These are phyloP conservation scores for Aspergillus transmontanensis DNA, from an alignment of 2,329 filamentous ascomycete genomes.

Conservation along the genomic window DNA sequence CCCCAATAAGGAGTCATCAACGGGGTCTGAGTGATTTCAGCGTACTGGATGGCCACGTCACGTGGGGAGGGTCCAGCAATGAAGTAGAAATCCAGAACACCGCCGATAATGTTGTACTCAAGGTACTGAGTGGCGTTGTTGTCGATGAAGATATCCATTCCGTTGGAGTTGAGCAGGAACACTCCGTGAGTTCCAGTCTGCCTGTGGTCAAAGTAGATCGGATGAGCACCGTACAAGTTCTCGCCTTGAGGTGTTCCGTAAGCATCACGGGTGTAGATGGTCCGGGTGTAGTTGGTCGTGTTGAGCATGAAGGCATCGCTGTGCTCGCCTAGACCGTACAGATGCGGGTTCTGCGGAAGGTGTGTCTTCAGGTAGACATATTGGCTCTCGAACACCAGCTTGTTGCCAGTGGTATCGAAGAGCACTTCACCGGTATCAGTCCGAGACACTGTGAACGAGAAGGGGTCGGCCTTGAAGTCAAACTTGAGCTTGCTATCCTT, in stretches of 20 bases:
- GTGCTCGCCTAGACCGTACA: constrained; percentile 81
- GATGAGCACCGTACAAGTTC: constrained; percentile 74
- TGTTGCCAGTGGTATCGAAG: constrained; percentile 66
- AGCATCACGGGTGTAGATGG: neutral
- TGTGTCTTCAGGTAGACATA: constrained; percentile 70
- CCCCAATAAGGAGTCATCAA: constrained; percentile 67
- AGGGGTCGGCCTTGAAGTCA: neutral
- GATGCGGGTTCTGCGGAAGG: constrained; percentile 65
- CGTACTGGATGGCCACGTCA: constrained; percentile 62
- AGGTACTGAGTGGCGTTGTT: constrained; percentile 57
- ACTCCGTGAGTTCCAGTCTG: constrained; percentile 63
- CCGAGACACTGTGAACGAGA: constrained; percentile 44
- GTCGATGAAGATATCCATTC: constrained; percentile 72
- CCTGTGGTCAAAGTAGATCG: constrained; percentile 71
- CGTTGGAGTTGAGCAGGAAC: constrained; percentile 72
- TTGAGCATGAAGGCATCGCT: constrained; percentile 60
- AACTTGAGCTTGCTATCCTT: constrained; percentile 4
- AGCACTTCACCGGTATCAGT: constrained; percentile 35
- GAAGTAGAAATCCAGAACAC: constrained; percentile 73
- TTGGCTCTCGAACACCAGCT: constrained; percentile 71
- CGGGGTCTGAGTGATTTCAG: constrained; percentile 57
- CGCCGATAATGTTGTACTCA: constrained; percentile 77
- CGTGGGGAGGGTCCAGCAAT: constrained; percentile 60
- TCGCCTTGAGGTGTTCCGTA: neutral
- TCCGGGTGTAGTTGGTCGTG: neutral